Percentiles rank a stretch among this genome's conserved stretches.
phyloP scores from a whole-genome alignment of 495 filamentous ascomycete genomes.

The Penicillium coffeae region DNA sequence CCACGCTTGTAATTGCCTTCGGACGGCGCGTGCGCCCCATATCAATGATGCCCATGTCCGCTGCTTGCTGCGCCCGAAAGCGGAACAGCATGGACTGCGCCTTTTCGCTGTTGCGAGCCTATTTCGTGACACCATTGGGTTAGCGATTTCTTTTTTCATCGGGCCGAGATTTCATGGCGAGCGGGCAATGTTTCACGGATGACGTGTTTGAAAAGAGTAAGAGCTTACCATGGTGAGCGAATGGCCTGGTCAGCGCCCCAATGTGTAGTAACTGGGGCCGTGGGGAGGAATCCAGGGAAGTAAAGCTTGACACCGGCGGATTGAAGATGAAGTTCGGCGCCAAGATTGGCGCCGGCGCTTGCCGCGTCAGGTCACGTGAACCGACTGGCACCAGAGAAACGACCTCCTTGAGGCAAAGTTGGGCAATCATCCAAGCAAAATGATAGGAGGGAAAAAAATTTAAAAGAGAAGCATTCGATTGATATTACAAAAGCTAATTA shows the following conservation, averaged over 20 bases:
- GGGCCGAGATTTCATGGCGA: not conserved
- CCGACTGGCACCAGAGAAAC: not conserved
- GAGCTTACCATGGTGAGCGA: slow-evolving; percentile 34
- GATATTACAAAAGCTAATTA: no score
- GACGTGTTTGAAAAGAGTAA: not conserved
- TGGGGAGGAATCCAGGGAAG: slow-evolving; percentile 23
- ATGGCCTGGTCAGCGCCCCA: slow-evolving; percentile 16
- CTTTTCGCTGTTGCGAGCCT: slow-evolving; percentile 91
- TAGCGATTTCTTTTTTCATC: slow-evolving; percentile 16
- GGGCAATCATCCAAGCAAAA: no score
- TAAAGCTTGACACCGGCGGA: slow-evolving; percentile 24
- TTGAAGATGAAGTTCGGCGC: slow-evolving; percentile 18
- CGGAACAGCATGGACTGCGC: slow-evolving; percentile 99
- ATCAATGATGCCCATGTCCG: slow-evolving; percentile 93
- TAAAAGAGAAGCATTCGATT: no score
- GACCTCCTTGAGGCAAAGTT: no score
- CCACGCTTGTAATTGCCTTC: slow-evolving; percentile 80
- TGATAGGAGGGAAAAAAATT: no score
- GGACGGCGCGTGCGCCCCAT: slow-evolving; percentile 85
- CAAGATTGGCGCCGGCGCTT: slow-evolving; percentile 15
- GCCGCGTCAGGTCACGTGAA: slow-evolving; percentile 5
- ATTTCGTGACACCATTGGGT: slow-evolving; percentile 13
- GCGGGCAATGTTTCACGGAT: not conserved
- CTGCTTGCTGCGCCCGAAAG: slow-evolving; percentile 96
- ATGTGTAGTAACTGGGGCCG: slow-evolving; percentile 11